A percentile compares a stretch with the other conserved stretches of the same genome.
phyloP scores from a whole-genome alignment of 202 grass and related monocot genomes.

The Brachypodium distachyon region DNA sequence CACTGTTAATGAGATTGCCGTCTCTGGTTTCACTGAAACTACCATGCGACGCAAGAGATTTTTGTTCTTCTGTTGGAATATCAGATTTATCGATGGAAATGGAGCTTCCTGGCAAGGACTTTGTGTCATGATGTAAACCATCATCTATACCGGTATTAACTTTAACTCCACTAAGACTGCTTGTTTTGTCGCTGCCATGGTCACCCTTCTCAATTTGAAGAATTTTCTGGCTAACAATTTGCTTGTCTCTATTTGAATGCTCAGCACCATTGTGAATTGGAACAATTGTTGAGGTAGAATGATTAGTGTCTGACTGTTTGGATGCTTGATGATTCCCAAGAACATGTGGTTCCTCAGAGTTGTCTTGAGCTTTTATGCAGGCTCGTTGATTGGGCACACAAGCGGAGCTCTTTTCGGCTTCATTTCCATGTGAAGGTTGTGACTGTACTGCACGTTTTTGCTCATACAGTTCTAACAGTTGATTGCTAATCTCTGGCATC shows the following conservation, averaged over 20 bases:
- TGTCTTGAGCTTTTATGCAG: slow-evolving; percentile 26
- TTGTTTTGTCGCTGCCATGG: slow-evolving; percentile 16
- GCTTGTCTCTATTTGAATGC: slow-evolving; percentile 26
- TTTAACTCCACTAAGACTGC: slow-evolving; percentile 26
- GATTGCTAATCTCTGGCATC: slow-evolving; percentile 73
- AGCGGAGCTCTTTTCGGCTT: slow-evolving; percentile 62
- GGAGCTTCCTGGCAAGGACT: slow-evolving; percentile 12
- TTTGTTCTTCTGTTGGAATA: slow-evolving; percentile 23
- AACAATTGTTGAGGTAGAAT: slow-evolving; percentile 16
- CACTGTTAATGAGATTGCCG: background rate
- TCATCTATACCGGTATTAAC: slow-evolving; percentile 12
- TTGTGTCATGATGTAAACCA: slow-evolving; percentile 15
- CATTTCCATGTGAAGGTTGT: slow-evolving; percentile 47
- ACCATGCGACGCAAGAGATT: background rate
- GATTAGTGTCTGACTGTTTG: slow-evolving; percentile 21
- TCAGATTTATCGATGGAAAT: slow-evolving; percentile 18
- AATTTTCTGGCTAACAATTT: slow-evolving; percentile 20
- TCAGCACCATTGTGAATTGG: slow-evolving; percentile 2
- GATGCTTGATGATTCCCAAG: slow-evolving; percentile 28
- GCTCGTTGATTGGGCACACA: slow-evolving; percentile 42
- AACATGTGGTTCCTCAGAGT: slow-evolving; percentile 35
- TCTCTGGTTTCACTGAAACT: slow-evolving; percentile 31
- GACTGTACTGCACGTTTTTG: slow-evolving; percentile 48
- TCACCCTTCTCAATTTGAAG: slow-evolving; percentile 17
- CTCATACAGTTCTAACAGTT: slow-evolving; percentile 96